Evolutionary conservation across 495 filamentous ascomycete species (phyloP), one percentile per base, ranked within the genome.

Genomic region (Annulohypoxylon stygium): DNA sequence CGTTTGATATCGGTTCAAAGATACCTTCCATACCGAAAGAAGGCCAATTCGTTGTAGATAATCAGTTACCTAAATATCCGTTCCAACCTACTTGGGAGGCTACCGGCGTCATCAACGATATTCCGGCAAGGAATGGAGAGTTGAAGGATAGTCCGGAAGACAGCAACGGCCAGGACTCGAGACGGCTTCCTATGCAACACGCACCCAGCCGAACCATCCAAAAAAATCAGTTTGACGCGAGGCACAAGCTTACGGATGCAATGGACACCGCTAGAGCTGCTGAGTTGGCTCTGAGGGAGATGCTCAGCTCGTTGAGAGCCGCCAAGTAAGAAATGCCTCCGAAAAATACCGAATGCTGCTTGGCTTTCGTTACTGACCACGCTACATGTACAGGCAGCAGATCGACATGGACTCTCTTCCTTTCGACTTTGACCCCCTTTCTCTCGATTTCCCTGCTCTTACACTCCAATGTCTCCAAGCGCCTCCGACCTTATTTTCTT

Each of bases 371-470:
- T 74, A 37, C 58, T 67, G 62, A 74, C 77, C 69, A 36, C 4
- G 65, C 65, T 34, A 57, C 33, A 26, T 37, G 78, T 26, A 80
- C 81, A 81, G 86, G 77, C 71, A 78, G 78, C 64, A 86, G 78
- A 73, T 84, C 60, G 81, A 85, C 55, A 76, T 80, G 74, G 70
- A 81, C 54, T 81, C 82, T 59, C 79, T 80, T 30, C 91, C 92
- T 0, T 97, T 97, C 78, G 89, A 94, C 69, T 95, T 97, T 81
- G 92, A 97, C 66, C 90, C 94, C 34, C 89, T 92, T 65, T 80
- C 90, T 25, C 87, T 96, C 68, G 92, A 91, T 26, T 97, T 97
- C 71, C 93, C 93, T 6, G 90, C 91, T 18, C 86, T 97, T 20
- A 92, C 90, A 43, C 87, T 97, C 6, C 91, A 91, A 69, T 90